Conservation (phyloP, 2,329 filamentous ascomycete genomes). For the Cladosporium sp. region DNA sequence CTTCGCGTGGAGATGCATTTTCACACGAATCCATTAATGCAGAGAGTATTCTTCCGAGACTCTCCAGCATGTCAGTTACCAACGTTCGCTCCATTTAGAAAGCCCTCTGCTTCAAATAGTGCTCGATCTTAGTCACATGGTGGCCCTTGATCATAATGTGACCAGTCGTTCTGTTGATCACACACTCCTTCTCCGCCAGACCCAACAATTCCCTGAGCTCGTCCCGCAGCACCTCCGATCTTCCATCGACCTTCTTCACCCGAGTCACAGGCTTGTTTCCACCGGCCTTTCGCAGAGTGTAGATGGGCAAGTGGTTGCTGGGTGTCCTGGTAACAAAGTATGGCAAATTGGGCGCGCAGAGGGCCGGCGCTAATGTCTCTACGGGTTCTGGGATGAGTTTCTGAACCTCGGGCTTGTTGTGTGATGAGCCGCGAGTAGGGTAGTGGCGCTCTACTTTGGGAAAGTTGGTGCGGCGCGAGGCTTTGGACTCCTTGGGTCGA, state of each 20-base stretch:
- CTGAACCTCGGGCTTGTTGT: constrained; percentile 18
- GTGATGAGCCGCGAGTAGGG: constrained; percentile 27
- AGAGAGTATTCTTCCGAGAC: no score
- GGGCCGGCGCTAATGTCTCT: constrained; percentile 21
- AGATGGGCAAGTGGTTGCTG: constrained; percentile 70
- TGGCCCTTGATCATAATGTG: constrained; percentile 66
- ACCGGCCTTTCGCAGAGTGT: constrained; percentile 67
- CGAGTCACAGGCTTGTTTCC: constrained; percentile 71
- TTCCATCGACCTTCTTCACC: constrained; percentile 75
- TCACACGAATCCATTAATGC: no score
- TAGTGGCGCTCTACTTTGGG: constrained; percentile 32
- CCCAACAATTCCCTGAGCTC: constrained; percentile 59
- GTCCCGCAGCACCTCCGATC: constrained; percentile 58
- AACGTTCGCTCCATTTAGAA: constrained; percentile 23
- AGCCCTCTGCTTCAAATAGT: constrained; percentile 33
- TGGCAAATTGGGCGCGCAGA: constrained; percentile 46
- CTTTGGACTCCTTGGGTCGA: constrained; percentile 33
- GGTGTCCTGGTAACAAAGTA: constrained; percentile 72
- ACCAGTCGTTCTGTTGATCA: constrained; percentile 59
- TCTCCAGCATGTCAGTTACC: not conserved
- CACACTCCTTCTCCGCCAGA: constrained; percentile 45
- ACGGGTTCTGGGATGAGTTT: constrained; percentile 26
- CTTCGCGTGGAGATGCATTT: no score
- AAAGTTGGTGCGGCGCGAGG: constrained; percentile 31
- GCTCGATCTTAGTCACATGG: constrained; percentile 29